These are phyloP conservation scores for Ogataea polymorpha DNA, from an alignment of 805 yeast species.

Conservation along the genomic window DNA sequence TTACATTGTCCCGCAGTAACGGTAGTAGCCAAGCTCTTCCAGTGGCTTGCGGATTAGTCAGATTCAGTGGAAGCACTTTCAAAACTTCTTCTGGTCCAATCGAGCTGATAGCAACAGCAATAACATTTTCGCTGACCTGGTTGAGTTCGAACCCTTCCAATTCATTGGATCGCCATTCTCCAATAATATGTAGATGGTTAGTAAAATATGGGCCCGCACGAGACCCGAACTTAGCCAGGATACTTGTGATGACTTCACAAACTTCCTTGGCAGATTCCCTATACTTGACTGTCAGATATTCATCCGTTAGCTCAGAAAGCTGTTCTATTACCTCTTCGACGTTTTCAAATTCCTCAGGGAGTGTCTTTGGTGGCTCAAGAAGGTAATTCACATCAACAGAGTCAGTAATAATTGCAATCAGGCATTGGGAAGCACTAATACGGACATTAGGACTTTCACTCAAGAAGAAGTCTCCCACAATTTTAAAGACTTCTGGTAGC, in stretches of 20 bases:
- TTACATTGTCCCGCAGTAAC: conserved; percentile 78
- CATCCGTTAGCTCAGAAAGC: conserved; percentile 49
- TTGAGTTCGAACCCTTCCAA: conserved; percentile 62
- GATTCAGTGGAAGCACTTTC: conserved; percentile 71
- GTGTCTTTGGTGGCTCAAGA: conserved; percentile 47
- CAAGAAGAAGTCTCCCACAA: conserved; percentile 60
- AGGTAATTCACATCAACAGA: conserved; percentile 60
- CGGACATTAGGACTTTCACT: conserved; percentile 64
- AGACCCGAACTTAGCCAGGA: conserved; percentile 59
- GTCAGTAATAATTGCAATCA: conserved; percentile 72
- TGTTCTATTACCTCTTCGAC: conserved; percentile 52
- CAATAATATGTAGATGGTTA: conserved; percentile 65
- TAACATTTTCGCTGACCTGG: conserved; percentile 74
- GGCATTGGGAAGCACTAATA: conserved; percentile 80
- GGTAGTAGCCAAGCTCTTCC: conserved; percentile 98
- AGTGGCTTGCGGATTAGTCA: conserved; percentile 55
- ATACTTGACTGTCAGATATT: conserved; percentile 67
- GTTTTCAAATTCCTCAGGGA: conserved; percentile 49
- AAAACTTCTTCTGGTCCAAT: conserved; percentile 87
- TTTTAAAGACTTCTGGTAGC: conserved; percentile 53
- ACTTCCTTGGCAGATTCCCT: conserved; percentile 74
- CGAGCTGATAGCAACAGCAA: conserved; percentile 73
- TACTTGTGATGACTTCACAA: conserved; percentile 61
- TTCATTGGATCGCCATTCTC: conserved; percentile 83
- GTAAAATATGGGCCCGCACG: conserved; percentile 71